phyloP scores from a whole-genome alignment of 371 early-diverging fungal genomes.

The Umbelopsis sp. region DNA sequence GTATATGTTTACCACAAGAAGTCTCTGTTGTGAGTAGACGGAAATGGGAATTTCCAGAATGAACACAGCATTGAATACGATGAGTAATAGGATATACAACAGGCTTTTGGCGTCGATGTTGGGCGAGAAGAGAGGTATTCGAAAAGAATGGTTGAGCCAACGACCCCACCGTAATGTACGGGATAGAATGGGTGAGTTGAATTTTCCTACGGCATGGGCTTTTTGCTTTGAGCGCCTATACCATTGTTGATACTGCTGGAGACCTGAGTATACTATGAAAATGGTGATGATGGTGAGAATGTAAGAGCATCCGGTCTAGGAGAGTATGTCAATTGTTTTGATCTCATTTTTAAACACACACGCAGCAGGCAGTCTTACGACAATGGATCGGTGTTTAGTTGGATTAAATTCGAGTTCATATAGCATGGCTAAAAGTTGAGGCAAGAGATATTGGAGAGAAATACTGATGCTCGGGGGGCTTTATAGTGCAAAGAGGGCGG shows the following conservation, averaged over 20 bases:
- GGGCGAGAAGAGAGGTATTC: background rate
- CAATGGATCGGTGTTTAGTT: too few species aligned
- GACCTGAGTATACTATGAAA: background rate
- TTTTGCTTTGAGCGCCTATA: background rate
- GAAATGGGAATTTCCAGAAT: background rate
- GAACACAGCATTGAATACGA: background rate
- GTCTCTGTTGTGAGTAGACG: background rate
- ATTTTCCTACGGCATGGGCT: background rate
- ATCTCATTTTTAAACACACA: too few species aligned
- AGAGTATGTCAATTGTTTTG: too few species aligned
- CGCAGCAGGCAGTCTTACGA: too few species aligned
- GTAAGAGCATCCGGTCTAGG: background rate
- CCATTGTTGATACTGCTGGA: background rate
- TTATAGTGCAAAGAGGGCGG: too few species aligned
- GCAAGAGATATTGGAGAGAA: too few species aligned
- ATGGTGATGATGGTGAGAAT: background rate
- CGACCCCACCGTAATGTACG: background rate
- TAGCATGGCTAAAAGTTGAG: too few species aligned
- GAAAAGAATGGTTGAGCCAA: background rate
- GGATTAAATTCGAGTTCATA: too few species aligned
- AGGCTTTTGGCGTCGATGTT: background rate
- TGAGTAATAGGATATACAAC: background rate
- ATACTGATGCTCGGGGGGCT: too few species aligned
- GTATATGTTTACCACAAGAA: background rate
- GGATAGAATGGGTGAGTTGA: background rate